Percentiles rank a stretch among this genome's conserved stretches.
Evolutionary conservation across 176 grass and related monocot species (phyloP).

Genomic region (Avena insularis): DNA sequence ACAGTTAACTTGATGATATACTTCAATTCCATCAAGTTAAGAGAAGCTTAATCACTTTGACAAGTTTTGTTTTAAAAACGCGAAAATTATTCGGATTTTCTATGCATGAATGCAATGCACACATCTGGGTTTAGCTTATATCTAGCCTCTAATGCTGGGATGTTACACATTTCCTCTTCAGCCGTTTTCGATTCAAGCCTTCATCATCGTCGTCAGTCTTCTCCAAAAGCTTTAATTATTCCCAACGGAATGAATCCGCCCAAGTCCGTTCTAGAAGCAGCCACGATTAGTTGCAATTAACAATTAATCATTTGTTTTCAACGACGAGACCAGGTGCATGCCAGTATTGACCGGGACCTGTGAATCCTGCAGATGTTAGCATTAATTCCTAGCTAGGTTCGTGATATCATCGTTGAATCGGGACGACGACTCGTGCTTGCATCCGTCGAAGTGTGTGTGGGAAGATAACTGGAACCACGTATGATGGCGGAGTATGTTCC

Average conservation of each 20-base stretch:
- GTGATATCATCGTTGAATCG: neutral
- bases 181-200: too few species aligned
- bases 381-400: neutral
- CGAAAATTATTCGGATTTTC: too few species aligned
- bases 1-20: too few species aligned
- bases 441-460: neutral
- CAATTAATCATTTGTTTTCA: neutral
- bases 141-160: too few species aligned
- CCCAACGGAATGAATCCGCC: neutral
- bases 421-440: neutral
- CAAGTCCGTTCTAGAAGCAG: constrained; percentile 36
- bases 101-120: too few species aligned
- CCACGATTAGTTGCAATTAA: neutral
- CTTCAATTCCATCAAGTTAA: too few species aligned
- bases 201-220: neutral
- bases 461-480: neutral
- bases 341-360: constrained; percentile 16
- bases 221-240: neutral
- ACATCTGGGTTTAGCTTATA: too few species aligned
- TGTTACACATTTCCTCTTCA: too few species aligned
- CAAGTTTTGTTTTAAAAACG: too few species aligned
- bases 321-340: neutral
- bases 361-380: constrained; percentile 7
- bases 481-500: neutral
- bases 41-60: too few species aligned